Evolutionary conservation across 495 filamentous ascomycete genomes (phyloP).

Genomic region (Neurospora pannonica): DNA sequence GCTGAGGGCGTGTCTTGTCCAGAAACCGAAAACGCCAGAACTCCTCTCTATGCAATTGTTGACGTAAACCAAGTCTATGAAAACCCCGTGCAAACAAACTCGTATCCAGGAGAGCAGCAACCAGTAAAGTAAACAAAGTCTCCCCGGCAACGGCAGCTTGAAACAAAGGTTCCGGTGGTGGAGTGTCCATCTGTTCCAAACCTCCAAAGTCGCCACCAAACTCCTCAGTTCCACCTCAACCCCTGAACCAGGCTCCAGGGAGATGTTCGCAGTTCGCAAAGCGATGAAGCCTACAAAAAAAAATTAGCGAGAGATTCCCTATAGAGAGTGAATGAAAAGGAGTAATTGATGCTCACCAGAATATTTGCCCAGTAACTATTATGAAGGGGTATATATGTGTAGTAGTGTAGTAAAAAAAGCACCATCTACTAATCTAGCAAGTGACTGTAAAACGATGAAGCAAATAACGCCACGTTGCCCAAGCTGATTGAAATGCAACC

Average conservation of each 20-base stretch:
- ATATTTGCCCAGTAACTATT: not conserved
- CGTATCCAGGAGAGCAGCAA: not conserved
- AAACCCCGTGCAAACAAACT: not conserved
- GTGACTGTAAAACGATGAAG: not conserved
- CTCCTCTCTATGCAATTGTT: not conserved
- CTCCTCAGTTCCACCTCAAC: not conserved
- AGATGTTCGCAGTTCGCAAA: not conserved
- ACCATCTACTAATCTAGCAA: not conserved
- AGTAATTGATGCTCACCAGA: not conserved
- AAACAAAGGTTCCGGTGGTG: not conserved
- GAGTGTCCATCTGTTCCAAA: not conserved
- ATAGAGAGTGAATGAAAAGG: not conserved
- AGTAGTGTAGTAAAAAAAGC: not conserved
- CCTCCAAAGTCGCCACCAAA: not conserved
- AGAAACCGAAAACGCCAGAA: not conserved
- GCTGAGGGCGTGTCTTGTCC: not conserved
- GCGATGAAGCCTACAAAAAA: not conserved
- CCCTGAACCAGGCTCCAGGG: not conserved
- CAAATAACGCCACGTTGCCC: not conserved
- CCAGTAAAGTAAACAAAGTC: not conserved
- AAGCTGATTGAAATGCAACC: not conserved
- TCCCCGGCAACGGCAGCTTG: not conserved
- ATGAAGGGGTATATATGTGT: not conserved
- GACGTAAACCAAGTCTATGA: not conserved
- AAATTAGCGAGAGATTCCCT: not conserved